Percentiles rank a stretch among this genome's conserved stretches.
phyloP scores from a whole-genome alignment of 1,284 basidiomycete genomes.

The Puccinia polysora region DNA sequence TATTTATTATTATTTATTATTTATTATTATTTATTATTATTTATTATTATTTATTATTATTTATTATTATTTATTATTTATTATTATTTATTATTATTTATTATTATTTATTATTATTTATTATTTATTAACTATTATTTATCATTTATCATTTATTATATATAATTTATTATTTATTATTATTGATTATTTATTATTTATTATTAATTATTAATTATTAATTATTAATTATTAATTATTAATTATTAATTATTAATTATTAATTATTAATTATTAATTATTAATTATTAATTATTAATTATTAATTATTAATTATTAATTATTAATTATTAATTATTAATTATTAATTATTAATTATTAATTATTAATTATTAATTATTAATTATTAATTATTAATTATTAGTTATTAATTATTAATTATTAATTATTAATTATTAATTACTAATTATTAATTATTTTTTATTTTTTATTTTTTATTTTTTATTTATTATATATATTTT shows the following conservation, averaged over 20 bases:
- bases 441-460: conserved; percentile 1
- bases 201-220: conserved; percentile 2
- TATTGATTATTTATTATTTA: neutral
- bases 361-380: conserved; percentile 3
- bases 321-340: conserved; percentile 5
- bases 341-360: conserved; percentile 5
- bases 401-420: conserved; percentile 1
- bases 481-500: no score
- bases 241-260: conserved; percentile 3
- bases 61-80: neutral
- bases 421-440: neutral
- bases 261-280: conserved; percentile 5
- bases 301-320: conserved; percentile 5
- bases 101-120: conserved; percentile 4
- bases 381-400: neutral
- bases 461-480: no score
- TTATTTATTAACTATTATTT: neutral
- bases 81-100: neutral
- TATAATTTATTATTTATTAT: neutral
- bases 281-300: conserved; percentile 5
- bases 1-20: neutral
- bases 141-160: neutral
- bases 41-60: neutral
- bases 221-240: neutral
- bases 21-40: neutral